These are phyloP conservation scores for Diaporthe batatas DNA, from an alignment of 2,329 filamentous ascomycete genomes.

Conservation along the genomic window DNA sequence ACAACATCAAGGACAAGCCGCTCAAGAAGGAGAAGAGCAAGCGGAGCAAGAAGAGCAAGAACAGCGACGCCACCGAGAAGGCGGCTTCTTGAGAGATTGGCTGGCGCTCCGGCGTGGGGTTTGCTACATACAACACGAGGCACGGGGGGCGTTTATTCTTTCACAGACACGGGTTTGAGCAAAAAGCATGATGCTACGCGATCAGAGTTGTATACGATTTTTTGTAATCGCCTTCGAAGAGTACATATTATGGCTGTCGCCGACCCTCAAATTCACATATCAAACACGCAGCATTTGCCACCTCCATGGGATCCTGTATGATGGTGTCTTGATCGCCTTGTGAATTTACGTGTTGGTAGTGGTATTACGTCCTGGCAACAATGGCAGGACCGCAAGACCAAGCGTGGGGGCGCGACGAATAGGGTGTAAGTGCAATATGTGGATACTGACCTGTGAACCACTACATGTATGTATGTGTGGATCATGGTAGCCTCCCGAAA, in stretches of 20 bases:
- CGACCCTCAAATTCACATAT: background rate
- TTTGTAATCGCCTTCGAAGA: conserved; percentile 31
- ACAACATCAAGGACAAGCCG: conserved; percentile 66
- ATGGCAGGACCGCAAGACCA: background rate
- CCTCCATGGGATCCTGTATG: background rate
- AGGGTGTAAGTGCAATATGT: background rate
- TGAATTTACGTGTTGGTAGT: background rate
- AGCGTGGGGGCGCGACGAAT: background rate
- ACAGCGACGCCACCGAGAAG: conserved; percentile 16
- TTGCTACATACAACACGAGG: background rate
- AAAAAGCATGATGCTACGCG: conserved; percentile 21
- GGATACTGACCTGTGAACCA: background rate
- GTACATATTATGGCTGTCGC: conserved; percentile 29
- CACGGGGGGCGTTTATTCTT: background rate
- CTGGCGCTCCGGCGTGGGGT: too few relatives aligned
- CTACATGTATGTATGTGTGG: too few relatives aligned
- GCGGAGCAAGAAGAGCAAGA: conserved; percentile 24
- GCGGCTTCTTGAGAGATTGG: background rate
- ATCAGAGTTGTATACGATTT: conserved; percentile 26
- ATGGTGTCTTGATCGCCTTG: background rate
- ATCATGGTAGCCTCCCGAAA: background rate
- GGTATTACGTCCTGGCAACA: too few relatives aligned
- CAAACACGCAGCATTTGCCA: conserved; percentile 14
- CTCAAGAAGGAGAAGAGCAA: conserved; percentile 58
- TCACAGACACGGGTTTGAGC: background rate